Conservation (phyloP, 495 filamentous ascomycete genomes). For the Neurospora sp. region DNA sequence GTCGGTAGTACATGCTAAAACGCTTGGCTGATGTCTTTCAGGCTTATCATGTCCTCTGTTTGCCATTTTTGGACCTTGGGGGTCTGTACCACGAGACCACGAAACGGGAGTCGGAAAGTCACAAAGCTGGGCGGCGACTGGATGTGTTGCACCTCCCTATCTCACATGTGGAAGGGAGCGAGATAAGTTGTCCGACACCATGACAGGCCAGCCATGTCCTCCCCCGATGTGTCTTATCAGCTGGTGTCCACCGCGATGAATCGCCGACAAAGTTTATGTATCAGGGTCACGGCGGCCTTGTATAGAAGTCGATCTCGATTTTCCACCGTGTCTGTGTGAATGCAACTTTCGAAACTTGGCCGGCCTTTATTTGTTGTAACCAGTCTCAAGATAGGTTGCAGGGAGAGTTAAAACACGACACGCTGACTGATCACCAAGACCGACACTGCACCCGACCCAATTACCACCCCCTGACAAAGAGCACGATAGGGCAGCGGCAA, state of each 20-base stretch:
- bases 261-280: background rate
- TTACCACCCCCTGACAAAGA: background rate
- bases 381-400: background rate
- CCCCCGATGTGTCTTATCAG: background rate
- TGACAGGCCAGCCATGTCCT: background rate
- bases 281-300: background rate
- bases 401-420: background rate
- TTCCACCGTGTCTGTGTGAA: background rate
- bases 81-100: background rate
- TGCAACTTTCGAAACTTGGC: background rate
- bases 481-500: background rate
- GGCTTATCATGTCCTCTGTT: background rate
- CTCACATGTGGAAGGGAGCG: background rate
- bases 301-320: background rate
- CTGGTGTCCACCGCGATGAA: background rate
- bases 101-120: background rate
- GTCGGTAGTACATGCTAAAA: background rate
- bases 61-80: background rate
- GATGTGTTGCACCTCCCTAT: background rate
- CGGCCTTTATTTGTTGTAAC: background rate
- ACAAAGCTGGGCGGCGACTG: background rate
- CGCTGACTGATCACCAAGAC: background rate
- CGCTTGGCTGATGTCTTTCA: background rate
- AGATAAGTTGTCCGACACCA: background rate
- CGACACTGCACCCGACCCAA: background rate